A percentile compares a stretch with the other conserved stretches of the same genome.
Evolutionary conservation across 495 filamentous ascomycete species (phyloP).

Genomic region (Lasiosphaeria miniovina): DNA sequence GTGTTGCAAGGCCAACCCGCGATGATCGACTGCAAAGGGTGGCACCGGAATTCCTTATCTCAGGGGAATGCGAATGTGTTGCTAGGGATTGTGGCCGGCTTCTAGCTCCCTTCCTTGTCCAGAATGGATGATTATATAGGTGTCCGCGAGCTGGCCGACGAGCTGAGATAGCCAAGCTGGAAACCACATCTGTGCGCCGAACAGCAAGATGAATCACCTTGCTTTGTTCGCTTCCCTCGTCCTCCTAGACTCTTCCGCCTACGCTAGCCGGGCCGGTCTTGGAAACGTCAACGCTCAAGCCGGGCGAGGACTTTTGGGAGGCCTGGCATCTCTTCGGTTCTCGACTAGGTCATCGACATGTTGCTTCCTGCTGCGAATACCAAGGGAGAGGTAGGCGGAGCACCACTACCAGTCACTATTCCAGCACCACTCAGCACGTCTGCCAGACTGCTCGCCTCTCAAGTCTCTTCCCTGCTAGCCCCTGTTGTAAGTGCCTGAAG

Average conservation of each 20-base stretch:
- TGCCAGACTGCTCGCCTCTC: neutral
- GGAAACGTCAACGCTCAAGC: neutral
- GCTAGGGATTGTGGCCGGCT: neutral
- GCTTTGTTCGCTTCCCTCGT: neutral
- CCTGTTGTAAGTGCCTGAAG: neutral
- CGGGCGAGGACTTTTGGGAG: neutral
- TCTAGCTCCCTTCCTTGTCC: neutral
- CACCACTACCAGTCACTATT: neutral
- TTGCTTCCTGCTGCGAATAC: neutral
- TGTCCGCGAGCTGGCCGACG: neutral
- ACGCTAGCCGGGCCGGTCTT: neutral
- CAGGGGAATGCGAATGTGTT: neutral
- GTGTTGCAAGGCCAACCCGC: neutral
- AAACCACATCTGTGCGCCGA: neutral
- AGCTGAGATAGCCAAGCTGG: neutral
- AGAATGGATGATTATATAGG: neutral
- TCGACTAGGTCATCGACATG: neutral
- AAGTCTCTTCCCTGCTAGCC: slow-evolving; percentile 1
- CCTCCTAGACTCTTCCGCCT: neutral
- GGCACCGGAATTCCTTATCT: neutral
- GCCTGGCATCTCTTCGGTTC: neutral
- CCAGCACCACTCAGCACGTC: neutral
- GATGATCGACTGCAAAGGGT: neutral
- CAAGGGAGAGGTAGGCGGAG: neutral
- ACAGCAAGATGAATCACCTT: neutral